Conservation (phyloP, 2,329 filamentous ascomycete genomes). For the Ophiostoma tasmaniense region DNA sequence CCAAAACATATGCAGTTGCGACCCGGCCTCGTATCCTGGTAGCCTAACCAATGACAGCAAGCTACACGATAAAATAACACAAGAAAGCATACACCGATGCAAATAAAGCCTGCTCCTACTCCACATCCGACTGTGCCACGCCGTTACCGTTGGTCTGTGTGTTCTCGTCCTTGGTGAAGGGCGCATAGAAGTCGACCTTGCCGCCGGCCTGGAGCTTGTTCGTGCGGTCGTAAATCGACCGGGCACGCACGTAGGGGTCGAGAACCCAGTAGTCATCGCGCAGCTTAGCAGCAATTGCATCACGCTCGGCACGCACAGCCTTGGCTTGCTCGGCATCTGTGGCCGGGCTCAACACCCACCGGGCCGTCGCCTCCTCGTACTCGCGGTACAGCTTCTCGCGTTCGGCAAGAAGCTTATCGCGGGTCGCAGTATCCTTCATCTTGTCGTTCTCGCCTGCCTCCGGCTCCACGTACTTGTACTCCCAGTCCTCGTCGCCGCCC, state of each 20-base stretch:
- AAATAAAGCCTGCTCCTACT: conserved; percentile 24
- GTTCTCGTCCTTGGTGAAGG: conserved; percentile 16
- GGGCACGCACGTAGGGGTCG: conserved; percentile 77
- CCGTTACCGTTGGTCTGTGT: conserved; percentile 23
- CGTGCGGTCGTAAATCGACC: conserved; percentile 74
- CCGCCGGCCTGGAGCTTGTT: conserved; percentile 63
- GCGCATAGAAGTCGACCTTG: conserved; percentile 60
- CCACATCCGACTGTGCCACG: conserved; percentile 33
- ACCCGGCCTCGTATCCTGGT: neutral
- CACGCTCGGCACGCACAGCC: conserved; percentile 48
- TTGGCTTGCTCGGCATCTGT: conserved; percentile 38
- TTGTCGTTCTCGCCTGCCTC: conserved; percentile 63
- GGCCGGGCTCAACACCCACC: conserved; percentile 55
- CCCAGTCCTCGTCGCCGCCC: conserved; percentile 77
- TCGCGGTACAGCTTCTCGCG: conserved; percentile 58
- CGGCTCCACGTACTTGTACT: conserved; percentile 75
- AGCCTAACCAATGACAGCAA: neutral
- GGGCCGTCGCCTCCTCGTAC: conserved; percentile 65
- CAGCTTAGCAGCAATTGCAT: conserved; percentile 54
- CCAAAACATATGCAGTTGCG: neutral
- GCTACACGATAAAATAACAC: neutral
- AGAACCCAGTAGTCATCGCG: conserved; percentile 76
- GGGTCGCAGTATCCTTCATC: conserved; percentile 58
- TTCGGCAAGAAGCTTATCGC: conserved; percentile 54
- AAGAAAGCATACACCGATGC: neutral